Conservation (phyloP, 768 basidiomycete genomes). For the Pluteus cervinus region DNA sequence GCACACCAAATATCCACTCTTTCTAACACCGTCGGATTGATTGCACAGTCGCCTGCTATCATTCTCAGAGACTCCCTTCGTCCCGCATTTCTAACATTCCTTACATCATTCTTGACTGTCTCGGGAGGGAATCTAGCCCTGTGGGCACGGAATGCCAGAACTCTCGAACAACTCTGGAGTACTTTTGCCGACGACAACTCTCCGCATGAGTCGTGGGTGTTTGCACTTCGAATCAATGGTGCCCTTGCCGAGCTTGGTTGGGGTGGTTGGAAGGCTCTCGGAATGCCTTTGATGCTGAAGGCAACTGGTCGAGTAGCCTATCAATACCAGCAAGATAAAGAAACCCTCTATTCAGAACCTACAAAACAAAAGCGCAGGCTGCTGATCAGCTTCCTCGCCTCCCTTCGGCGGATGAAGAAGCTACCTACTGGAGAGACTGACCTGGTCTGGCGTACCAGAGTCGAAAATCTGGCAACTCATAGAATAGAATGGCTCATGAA, state of each 20-base stretch:
- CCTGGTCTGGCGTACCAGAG: conserved; percentile 48
- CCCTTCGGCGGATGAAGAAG: conserved; percentile 40
- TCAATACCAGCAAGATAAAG: not conserved
- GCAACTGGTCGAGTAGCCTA: conserved; percentile 17
- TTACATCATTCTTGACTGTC: conserved; percentile 32
- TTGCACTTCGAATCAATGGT: conserved; percentile 53
- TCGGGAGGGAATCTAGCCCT: conserved; percentile 54
- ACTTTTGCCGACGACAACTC: conserved; percentile 10
- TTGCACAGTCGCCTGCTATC: conserved; percentile 22
- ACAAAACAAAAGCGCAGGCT: conserved; percentile 35
- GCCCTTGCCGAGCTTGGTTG: conserved; percentile 60
- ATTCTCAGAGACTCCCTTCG: conserved; percentile 22
- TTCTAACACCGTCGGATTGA: too few species aligned
- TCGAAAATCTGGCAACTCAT: conserved; percentile 53
- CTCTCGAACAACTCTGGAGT: conserved; percentile 4
- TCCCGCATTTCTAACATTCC: conserved; percentile 31
- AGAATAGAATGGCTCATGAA: too few species aligned
- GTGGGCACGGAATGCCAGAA: conserved; percentile 33
- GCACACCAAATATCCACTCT: conserved; percentile 30
- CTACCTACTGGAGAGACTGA: conserved; percentile 45
- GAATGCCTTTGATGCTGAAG: conserved; percentile 52
- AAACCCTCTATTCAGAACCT: conserved; percentile 29
- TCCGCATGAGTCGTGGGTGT: conserved; percentile 15
- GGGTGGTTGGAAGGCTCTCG: conserved; percentile 75
- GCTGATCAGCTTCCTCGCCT: conserved; percentile 45